phyloP scores from a whole-genome alignment of 2,329 filamentous ascomycete genomes.

The Cercospora nicotianae region DNA sequence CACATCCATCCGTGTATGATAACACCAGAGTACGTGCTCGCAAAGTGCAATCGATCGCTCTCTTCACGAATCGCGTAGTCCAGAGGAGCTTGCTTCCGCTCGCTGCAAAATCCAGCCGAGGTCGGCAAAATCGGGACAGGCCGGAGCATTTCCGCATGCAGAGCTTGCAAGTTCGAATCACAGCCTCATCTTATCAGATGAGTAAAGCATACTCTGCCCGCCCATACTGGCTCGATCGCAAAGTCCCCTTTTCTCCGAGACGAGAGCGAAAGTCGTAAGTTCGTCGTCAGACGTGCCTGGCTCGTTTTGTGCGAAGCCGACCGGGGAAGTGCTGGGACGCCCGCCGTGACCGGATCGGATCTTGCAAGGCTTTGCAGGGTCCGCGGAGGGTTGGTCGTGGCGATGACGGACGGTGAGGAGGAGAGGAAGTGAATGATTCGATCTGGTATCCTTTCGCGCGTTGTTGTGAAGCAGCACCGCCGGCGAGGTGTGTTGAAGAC shows the following conservation, averaged over 20 bases:
- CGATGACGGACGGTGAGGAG: not conserved
- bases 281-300: not conserved
- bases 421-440: not conserved
- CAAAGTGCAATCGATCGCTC: not conserved
- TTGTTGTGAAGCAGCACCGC: not conserved
- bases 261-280: not conserved
- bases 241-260: not conserved
- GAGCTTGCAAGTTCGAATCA: slow-evolving; percentile 5
- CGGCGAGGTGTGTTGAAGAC: not conserved
- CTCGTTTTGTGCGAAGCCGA: not conserved
- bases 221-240: slow-evolving; percentile 4
- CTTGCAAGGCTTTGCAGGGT: not conserved
- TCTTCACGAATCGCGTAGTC: not conserved
- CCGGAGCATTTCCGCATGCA: slow-evolving; percentile 8
- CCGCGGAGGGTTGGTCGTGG: not conserved
- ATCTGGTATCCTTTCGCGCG: not conserved
- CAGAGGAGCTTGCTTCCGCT: not conserved
- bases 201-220: slow-evolving; percentile 5
- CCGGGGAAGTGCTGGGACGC: not conserved
- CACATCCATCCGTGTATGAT: not conserved
- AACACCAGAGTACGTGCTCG: not conserved
- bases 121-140: slow-evolving; percentile 5
- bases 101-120: slow-evolving; percentile 7
- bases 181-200: slow-evolving; percentile 19
- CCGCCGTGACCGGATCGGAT: not conserved